Evolutionary conservation across 371 early-diverging fungal genomes (phyloP), one percentile per base, ranked within the genome.

Genomic region (Rhizopus stolonifer): DNA sequence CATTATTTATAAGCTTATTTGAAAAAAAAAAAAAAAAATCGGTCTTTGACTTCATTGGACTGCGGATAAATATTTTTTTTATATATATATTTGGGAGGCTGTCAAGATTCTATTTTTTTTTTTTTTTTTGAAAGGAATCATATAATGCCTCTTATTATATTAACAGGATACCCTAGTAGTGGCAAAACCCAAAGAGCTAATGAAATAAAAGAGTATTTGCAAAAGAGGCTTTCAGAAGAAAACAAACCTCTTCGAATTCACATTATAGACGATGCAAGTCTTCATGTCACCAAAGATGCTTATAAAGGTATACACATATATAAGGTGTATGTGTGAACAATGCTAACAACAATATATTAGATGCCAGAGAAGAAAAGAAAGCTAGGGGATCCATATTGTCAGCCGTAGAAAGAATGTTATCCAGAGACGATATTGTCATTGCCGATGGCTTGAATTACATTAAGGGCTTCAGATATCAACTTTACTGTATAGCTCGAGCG

Each of bases 381-480:
- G 85, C 88, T n/a, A 89, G 99, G 46, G 95, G 87, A 2, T 80
- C 89, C 0, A 67, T 97, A 48, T 61, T 96, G 55, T 94, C 96
- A 2, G 90, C 95, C 1, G 92, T 95, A 7, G 97, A 96, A 64
- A 80, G 98, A 31, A 61, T 77, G 2, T 61, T 96, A 38, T 81
- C 86, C 24, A 84, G 84, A 49, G 89, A 95, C 15, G 81, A 80
- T 45, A 79, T 99, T 47, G 89, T 96, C 13, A 93, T 99, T 48
- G 91, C 85, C 4, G 99, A 99, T 65, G 81, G 85, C 24, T 71
- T 95, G 69, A 99, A 99, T 66, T 95, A 97, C 71, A 96, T 99
- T 69, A 99, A 99, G 74, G 96, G 99, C 2, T 93, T 91, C 61
- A 80, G 99, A 53, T 99, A 98, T 71, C 97, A 98, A 67, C 81